Conservation (phyloP, 805 yeast genomes). For the Komagataella pastoris region DNA sequence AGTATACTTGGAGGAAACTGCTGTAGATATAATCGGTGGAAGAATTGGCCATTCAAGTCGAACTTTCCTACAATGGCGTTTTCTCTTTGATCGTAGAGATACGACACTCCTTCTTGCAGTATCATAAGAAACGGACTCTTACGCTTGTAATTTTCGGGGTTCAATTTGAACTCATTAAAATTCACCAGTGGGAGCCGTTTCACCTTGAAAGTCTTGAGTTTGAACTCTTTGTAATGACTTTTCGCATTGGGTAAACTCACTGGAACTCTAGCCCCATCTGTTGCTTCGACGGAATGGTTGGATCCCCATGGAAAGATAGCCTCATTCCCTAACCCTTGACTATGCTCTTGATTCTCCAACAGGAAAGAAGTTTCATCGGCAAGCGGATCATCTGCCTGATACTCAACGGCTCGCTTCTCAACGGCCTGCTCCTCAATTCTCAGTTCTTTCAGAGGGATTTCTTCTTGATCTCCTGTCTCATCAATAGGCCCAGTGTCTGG, state of each 20-base stretch:
- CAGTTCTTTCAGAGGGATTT: background rate
- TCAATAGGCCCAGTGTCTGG: background rate
- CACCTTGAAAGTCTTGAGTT: background rate
- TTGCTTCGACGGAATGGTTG: background rate
- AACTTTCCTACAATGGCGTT: slow-evolving; percentile 1
- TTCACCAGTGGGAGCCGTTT: slow-evolving; percentile 2
- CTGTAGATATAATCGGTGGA: slow-evolving; percentile 3
- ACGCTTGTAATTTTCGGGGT: slow-evolving; percentile 1
- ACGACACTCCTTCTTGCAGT: slow-evolving; percentile 4
- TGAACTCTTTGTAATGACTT: background rate
- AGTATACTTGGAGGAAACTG: background rate
- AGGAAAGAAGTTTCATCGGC: background rate
- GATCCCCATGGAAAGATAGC: background rate
- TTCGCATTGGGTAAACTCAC: background rate
- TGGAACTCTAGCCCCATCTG: background rate
- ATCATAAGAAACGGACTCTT: slow-evolving; percentile 1
- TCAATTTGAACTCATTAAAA: slow-evolving; percentile 5
- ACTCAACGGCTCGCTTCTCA: background rate
- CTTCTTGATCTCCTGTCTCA: background rate
- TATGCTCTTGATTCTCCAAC: background rate
- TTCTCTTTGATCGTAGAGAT: slow-evolving; percentile 1
- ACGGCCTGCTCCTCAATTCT: background rate
- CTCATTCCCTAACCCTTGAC: background rate
- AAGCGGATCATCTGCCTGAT: background rate
- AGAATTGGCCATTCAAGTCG: slow-evolving; percentile 4